A percentile compares a stretch with the other conserved stretches of the same genome.
phyloP scores from a whole-genome alignment of 2,329 filamentous ascomycete genomes.

The Aspergillus sojae region DNA sequence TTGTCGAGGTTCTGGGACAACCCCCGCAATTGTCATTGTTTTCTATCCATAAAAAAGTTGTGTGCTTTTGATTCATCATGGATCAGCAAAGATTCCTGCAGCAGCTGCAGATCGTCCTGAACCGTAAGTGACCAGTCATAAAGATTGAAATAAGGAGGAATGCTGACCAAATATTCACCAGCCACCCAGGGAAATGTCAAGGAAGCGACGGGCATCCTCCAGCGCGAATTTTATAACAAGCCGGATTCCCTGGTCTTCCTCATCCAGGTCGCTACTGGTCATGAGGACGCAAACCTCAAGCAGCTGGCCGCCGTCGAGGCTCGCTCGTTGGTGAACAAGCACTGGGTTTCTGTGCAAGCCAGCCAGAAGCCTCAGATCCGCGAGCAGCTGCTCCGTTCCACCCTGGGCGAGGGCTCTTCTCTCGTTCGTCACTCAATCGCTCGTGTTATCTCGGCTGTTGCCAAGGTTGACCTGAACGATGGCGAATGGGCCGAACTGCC shows the following conservation, averaged over 20 bases:
- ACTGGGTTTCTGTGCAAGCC: constrained; percentile 75
- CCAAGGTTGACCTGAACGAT: constrained; percentile 81
- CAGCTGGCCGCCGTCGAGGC: constrained; percentile 93
- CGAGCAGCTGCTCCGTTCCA: constrained; percentile 79
- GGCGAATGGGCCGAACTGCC: constrained; percentile 84
- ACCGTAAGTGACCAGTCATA: constrained; percentile 65
- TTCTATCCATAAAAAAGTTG: constrained; percentile 2
- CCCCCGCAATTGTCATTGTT: constrained; percentile 14
- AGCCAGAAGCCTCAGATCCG: constrained; percentile 80
- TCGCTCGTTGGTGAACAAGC: constrained; percentile 77
- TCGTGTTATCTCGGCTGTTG: constrained; percentile 84
- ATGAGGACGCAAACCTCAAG: constrained; percentile 71
- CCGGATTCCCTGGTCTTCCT: constrained; percentile 82
- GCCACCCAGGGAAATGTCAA: constrained; percentile 89
- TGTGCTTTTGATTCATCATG: constrained; percentile 54
- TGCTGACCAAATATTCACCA: constrained; percentile 43
- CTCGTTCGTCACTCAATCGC: constrained; percentile 84
- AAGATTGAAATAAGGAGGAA: background rate
- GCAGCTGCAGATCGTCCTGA: constrained; percentile 83
- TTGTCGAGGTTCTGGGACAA: constrained; percentile 22
- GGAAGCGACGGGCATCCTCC: constrained; percentile 83
- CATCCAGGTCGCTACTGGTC: constrained; percentile 82
- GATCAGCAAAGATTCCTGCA: constrained; percentile 81
- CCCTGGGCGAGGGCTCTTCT: constrained; percentile 75
- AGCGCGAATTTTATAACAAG: constrained; percentile 89